phyloP scores from a whole-genome alignment of 768 basidiomycete genomes.

The Suillus subluteus region DNA sequence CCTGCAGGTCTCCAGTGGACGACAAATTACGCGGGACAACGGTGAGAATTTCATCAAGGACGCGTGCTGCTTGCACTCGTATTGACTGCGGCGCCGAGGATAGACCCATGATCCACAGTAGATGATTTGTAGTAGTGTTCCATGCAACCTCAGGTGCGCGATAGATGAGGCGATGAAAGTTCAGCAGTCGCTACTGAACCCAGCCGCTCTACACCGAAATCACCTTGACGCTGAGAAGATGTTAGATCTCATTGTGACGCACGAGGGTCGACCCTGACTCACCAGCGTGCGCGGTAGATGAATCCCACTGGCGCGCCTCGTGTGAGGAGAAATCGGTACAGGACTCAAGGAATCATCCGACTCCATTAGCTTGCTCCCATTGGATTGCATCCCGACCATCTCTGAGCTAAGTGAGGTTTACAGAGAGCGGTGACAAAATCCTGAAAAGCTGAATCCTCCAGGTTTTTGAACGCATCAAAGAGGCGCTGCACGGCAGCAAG shows the following conservation, averaged over 20 bases:
- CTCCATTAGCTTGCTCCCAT: slow-evolving; percentile 24
- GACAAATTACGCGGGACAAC: slow-evolving; percentile 74
- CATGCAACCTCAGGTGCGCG: slow-evolving; percentile 85
- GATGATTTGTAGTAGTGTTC: slow-evolving; percentile 78
- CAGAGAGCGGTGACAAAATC: slow-evolving; percentile 81
- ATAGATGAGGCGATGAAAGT: slow-evolving; percentile 86
- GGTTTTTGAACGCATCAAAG: slow-evolving; percentile 82
- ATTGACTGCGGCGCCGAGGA: slow-evolving; percentile 73
- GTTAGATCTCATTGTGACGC: slow-evolving; percentile 11
- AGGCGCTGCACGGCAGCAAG: slow-evolving; percentile 76
- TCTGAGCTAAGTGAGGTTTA: slow-evolving; percentile 71
- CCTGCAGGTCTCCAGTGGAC: slow-evolving; percentile 63
- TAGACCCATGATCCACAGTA: slow-evolving; percentile 76
- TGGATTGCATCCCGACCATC: slow-evolving; percentile 90
- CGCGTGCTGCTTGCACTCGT: slow-evolving; percentile 86
- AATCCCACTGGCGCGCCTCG: slow-evolving; percentile 85
- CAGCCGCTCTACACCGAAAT: slow-evolving; percentile 91
- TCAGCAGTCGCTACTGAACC: slow-evolving; percentile 79
- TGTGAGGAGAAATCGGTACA: slow-evolving; percentile 50
- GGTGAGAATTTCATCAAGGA: slow-evolving; percentile 82
- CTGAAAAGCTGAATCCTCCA: slow-evolving; percentile 83
- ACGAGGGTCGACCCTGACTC: slow-evolving; percentile 26
- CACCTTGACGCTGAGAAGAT: slow-evolving; percentile 71
- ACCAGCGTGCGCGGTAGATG: slow-evolving; percentile 80
- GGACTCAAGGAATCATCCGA: slow-evolving; percentile 36